Conservation (phyloP, 1,284 basidiomycete genomes). For the Irpex rosettiformis region DNA sequence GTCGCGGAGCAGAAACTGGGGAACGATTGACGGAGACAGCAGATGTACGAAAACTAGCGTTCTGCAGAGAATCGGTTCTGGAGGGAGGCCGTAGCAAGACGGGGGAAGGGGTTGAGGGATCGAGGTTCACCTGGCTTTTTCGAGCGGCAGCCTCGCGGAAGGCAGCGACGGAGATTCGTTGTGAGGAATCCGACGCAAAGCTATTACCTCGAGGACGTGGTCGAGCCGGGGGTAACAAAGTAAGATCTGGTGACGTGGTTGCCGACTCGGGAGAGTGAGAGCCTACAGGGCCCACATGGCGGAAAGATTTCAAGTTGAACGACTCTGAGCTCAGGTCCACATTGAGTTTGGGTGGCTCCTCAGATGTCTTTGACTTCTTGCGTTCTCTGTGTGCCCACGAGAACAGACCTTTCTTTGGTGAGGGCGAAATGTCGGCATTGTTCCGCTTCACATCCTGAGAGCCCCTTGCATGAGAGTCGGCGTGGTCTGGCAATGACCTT, state of each 20-base stretch:
- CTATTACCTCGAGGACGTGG: constrained; percentile 54
- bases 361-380: constrained; percentile 36
- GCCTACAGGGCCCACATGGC: constrained; percentile 48
- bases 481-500: constrained; percentile 43
- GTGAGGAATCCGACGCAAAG: constrained; percentile 58
- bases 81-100: constrained; percentile 39
- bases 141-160: constrained; percentile 74
- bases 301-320: constrained; percentile 65
- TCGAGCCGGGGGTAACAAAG: constrained; percentile 28
- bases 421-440: constrained; percentile 18
- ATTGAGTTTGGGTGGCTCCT: constrained; percentile 20
- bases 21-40: constrained; percentile 7
- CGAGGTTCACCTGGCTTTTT: constrained; percentile 46
- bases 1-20: constrained; percentile 15
- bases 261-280: constrained; percentile 19
- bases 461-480: constrained; percentile 14
- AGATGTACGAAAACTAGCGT: constrained; percentile 14
- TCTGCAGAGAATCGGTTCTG: constrained; percentile 16
- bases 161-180: constrained; percentile 73
- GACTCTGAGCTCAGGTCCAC: constrained; percentile 25
- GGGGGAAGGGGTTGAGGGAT: constrained; percentile 53
- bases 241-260: constrained; percentile 16
- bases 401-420: constrained; percentile 32
- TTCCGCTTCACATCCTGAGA: constrained; percentile 19
- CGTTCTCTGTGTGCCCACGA: constrained; percentile 39